Evolutionary conservation across 202 grass and related monocot species (phyloP).

Genomic region (Eragrostis tef): DNA sequence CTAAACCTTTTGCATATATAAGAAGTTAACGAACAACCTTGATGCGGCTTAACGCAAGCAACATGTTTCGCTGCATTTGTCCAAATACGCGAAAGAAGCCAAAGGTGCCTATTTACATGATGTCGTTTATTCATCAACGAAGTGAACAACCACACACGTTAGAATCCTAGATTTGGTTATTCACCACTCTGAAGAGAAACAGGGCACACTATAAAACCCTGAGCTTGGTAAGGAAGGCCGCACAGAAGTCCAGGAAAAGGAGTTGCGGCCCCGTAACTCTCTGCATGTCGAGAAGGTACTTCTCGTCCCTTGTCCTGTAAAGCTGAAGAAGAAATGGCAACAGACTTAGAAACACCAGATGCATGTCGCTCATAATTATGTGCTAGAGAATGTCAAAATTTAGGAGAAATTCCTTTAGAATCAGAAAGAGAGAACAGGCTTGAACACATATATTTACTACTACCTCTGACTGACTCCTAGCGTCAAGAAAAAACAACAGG

Average conservation of each 20-base stretch:
- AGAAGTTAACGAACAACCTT: constrained; percentile 30
- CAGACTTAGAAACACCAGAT: constrained; percentile 5
- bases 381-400: background rate
- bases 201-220: constrained; percentile 63
- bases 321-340: constrained; percentile 52
- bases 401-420: background rate
- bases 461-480: too few relatives aligned
- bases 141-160: constrained; percentile 9
- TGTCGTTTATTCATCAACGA: constrained; percentile 45
- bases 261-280: constrained; percentile 74
- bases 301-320: constrained; percentile 77
- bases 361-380: background rate
- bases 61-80: constrained; percentile 25
- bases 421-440: background rate
- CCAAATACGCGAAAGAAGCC: constrained; percentile 2
- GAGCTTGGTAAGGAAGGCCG: constrained; percentile 74
- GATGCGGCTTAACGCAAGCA: constrained; percentile 30
- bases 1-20: constrained; percentile 38
- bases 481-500: too few relatives aligned
- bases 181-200: constrained; percentile 23
- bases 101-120: constrained; percentile 56
- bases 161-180: constrained; percentile 38
- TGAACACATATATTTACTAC: too few relatives aligned
- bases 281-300: constrained; percentile 88
- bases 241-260: constrained; percentile 82